Conservation (phyloP, 2,329 filamentous ascomycete species). For the Cladosporium oxysporum region DNA sequence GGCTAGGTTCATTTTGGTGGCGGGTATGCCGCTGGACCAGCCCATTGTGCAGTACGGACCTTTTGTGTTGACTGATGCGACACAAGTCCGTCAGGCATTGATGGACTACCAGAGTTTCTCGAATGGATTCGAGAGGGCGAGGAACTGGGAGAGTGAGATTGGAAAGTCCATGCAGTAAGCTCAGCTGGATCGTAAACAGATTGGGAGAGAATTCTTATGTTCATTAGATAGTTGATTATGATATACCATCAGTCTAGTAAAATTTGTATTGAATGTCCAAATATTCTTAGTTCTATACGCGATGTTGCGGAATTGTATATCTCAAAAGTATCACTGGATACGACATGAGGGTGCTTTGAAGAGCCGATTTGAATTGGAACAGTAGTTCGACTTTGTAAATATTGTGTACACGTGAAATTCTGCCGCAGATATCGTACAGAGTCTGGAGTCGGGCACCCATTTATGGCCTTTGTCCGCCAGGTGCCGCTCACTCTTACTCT, state of each 20-base stretch:
- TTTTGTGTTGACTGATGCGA: slow-evolving; percentile 73
- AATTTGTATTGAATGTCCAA: background rate
- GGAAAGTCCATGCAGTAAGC: slow-evolving; percentile 66
- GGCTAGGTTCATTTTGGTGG: slow-evolving; percentile 68
- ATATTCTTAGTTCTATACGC: background rate
- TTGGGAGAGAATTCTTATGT: background rate
- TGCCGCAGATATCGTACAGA: slow-evolving; percentile 18
- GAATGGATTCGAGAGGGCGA: slow-evolving; percentile 79
- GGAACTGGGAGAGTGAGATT: slow-evolving; percentile 83
- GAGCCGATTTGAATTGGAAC: background rate
- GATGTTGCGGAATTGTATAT: background rate
- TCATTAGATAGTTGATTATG: background rate
- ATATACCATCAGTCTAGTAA: background rate
- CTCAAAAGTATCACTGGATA: background rate
- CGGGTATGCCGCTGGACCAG: slow-evolving; percentile 78
- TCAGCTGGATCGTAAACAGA: background rate
- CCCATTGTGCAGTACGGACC: slow-evolving; percentile 81
- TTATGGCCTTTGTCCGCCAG: background rate
- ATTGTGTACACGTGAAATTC: slow-evolving; percentile 13
- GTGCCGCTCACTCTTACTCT: background rate
- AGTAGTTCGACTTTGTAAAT: background rate
- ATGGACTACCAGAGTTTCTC: slow-evolving; percentile 70
- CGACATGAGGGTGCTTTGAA: background rate
- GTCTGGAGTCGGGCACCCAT: background rate
- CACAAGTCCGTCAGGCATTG: slow-evolving; percentile 75